Percentiles rank a stretch among this genome's conserved stretches.
These are phyloP conservation scores for Plasmodium sp. DNA, from an alignment of 169 alveolate genomes.

Conservation along the genomic window DNA sequence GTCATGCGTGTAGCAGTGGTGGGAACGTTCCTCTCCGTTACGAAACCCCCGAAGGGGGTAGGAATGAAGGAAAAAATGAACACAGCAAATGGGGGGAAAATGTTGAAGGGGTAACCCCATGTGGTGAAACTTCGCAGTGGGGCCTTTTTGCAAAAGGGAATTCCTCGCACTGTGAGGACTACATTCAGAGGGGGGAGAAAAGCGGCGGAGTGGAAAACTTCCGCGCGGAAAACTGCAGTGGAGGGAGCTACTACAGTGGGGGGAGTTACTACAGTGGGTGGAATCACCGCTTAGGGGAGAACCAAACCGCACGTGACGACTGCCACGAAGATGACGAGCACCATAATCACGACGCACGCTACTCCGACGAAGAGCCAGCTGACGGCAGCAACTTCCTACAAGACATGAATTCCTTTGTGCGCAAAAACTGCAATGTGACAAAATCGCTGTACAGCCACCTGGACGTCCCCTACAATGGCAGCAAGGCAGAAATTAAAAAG, in stretches of 20 bases:
- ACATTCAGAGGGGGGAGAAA: background rate
- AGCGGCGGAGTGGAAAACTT: background rate
- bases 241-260: no score
- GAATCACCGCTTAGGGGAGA: background rate
- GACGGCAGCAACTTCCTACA: background rate
- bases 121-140: background rate
- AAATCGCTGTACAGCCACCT: constrained; percentile 50
- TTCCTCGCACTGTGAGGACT: background rate
- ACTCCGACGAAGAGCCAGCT: background rate
- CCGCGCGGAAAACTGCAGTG: no score
- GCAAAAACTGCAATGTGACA: constrained; percentile 17
- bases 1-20: background rate
- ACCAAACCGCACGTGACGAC: background rate
- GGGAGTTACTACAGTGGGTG: background rate
- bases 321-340: constrained; percentile 1
- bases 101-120: background rate
- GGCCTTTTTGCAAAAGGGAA: background rate
- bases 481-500: constrained; percentile 58
- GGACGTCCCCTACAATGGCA: constrained; percentile 43
- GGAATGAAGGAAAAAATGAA: background rate
- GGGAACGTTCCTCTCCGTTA: background rate
- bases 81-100: background rate
- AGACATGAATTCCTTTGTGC: constrained; percentile 3
- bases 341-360: background rate
- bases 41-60: background rate